Evolutionary conservation across 1,139 yeast species (phyloP).

Genomic region (Geotrichum australiense): DNA sequence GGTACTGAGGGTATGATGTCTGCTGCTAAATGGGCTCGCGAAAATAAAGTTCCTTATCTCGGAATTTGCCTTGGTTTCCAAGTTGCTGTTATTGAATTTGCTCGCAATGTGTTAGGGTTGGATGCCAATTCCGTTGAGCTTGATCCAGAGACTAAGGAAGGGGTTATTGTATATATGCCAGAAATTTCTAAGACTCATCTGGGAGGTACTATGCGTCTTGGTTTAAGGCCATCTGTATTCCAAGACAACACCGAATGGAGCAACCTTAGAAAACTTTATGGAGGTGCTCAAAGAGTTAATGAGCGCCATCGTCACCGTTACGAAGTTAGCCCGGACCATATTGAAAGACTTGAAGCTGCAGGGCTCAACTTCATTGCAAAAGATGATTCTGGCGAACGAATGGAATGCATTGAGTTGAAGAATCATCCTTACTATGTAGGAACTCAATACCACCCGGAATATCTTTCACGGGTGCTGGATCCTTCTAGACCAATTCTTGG

Average conservation of each 20-base stretch:
- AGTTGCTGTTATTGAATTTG: constrained; percentile 92
- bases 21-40: constrained; percentile 97
- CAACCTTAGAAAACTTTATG: constrained; percentile 72
- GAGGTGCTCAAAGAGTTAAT: constrained; percentile 56
- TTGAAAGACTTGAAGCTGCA: constrained; percentile 57
- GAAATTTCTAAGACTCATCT: constrained; percentile 91
- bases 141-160: constrained; percentile 55
- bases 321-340: constrained; percentile 85
- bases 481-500: constrained; percentile 97
- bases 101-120: constrained; percentile 69
- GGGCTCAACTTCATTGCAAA: constrained; percentile 90
- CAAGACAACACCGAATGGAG: constrained; percentile 63
- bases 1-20: constrained; percentile 98
- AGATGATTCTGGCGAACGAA: constrained; percentile 83
- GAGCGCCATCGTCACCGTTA: constrained; percentile 99
- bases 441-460: constrained; percentile 98
- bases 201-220: constrained; percentile 99
- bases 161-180: constrained; percentile 95
- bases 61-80: constrained; percentile 98
- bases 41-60: constrained; percentile 83
- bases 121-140: constrained; percentile 84
- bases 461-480: constrained; percentile 88
- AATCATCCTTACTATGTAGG: constrained; percentile 88
- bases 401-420: constrained; percentile 83
- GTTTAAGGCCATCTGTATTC: constrained; percentile 84